Conservation (phyloP, 2,329 filamentous ascomycete genomes). For the Tolypocladium endophyticum region DNA sequence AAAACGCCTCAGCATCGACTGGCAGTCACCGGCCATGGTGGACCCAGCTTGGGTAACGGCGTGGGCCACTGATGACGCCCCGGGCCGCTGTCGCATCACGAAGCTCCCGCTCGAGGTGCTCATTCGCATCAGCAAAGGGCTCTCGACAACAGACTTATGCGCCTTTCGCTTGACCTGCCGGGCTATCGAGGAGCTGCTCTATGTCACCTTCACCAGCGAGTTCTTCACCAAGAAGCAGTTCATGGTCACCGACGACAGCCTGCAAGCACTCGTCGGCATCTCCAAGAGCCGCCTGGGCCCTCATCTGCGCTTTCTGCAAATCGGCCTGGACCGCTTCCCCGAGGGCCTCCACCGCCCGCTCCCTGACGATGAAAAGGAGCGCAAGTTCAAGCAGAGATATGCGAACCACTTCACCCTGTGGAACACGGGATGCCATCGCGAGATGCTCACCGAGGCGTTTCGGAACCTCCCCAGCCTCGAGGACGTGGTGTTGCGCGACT, state of each 20-base stretch:
- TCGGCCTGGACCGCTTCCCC: slow-evolving; percentile 17
- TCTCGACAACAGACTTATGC: slow-evolving; percentile 46
- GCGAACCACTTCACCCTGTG: slow-evolving; percentile 19
- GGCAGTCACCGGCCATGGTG: not conserved
- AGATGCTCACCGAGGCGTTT: slow-evolving; percentile 48
- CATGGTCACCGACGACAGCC: slow-evolving; percentile 47
- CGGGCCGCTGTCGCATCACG: slow-evolving; percentile 12
- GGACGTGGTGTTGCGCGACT: slow-evolving; percentile 49
- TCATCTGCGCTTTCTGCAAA: slow-evolving; percentile 25
- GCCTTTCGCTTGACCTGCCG: slow-evolving; percentile 45
- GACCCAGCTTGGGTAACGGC: not conserved
- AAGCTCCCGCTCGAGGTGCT: slow-evolving; percentile 50
- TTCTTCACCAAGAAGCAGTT: slow-evolving; percentile 60
- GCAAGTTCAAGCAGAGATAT: slow-evolving; percentile 8
- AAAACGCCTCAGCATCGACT: not conserved
- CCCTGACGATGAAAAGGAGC: slow-evolving; percentile 5
- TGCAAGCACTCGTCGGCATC: slow-evolving; percentile 43
- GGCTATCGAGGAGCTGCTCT: slow-evolving; percentile 40
- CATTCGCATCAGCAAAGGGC: slow-evolving; percentile 37
- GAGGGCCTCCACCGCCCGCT: slow-evolving; percentile 2
- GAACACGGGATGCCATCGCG: slow-evolving; percentile 33
- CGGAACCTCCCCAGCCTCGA: slow-evolving; percentile 41
- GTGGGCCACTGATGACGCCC: not conserved
- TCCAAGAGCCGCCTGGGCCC: slow-evolving; percentile 32
- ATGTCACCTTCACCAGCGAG: slow-evolving; percentile 45